Percentiles rank a stretch among this genome's conserved stretches.
Evolutionary conservation across 2,329 filamentous ascomycete species (phyloP).

Genomic region (Clarireedia homoeocarpa): DNA sequence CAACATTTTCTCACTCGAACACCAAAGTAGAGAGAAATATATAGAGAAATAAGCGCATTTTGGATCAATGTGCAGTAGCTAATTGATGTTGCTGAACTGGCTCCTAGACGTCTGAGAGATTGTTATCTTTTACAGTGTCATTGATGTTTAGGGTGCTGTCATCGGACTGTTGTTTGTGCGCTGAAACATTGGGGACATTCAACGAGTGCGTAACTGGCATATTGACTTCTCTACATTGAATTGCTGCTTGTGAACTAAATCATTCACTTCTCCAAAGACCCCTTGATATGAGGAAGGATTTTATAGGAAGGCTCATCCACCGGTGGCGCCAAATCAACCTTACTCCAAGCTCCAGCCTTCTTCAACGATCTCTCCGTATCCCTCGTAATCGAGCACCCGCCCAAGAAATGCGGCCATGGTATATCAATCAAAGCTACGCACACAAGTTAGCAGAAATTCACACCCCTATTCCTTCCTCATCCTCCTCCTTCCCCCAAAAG

Average conservation of each 20-base stretch:
- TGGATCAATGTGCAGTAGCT: too few relatives aligned
- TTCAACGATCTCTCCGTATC: conserved; percentile 23
- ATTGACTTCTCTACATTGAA: too few relatives aligned
- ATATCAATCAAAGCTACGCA: conserved; percentile 17
- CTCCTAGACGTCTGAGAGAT: too few relatives aligned
- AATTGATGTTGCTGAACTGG: too few relatives aligned
- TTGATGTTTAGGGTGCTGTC: too few relatives aligned
- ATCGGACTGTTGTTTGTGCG: too few relatives aligned
- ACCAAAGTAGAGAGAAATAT: too few relatives aligned
- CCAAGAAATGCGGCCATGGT: conserved; percentile 24
- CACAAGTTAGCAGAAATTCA: conserved; percentile 4
- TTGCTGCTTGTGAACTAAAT: too few relatives aligned
- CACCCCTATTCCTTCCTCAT: too few relatives aligned
- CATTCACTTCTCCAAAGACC: conserved; percentile 22
- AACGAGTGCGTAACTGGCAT: background rate
- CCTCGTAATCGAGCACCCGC: conserved; percentile 24
- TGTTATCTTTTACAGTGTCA: too few relatives aligned
- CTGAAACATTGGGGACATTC: background rate
- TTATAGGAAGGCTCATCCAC: conserved; percentile 18
- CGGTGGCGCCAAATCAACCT: conserved; percentile 21
- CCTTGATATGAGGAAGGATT: conserved; percentile 23
- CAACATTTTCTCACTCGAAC: too few relatives aligned
- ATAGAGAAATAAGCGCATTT: too few relatives aligned
- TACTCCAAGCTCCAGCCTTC: conserved; percentile 22
- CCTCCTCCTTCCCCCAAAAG: background rate